Conservation (phyloP, 306 rosid genomes). For the Lithocarpus polystachyus region DNA sequence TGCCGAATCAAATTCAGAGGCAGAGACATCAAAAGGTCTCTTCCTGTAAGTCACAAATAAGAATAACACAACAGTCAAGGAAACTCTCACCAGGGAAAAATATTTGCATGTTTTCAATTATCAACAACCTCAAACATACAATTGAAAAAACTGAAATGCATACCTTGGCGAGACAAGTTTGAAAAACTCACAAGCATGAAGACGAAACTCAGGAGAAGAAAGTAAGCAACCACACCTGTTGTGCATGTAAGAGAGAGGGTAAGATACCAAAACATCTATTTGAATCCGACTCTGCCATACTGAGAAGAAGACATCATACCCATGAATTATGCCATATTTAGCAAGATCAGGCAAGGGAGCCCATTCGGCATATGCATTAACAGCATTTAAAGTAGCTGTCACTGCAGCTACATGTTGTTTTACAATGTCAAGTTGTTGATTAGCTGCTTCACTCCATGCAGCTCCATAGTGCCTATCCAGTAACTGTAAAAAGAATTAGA, state of each 20-base stretch:
- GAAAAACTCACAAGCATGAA: slow-evolving; percentile 96
- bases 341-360: slow-evolving; percentile 94
- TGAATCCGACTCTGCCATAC: slow-evolving; percentile 21
- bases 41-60: slow-evolving; percentile 51
- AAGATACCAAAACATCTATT: slow-evolving; percentile 16
- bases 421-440: slow-evolving; percentile 65
- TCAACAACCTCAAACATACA: background rate
- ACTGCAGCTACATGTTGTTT: slow-evolving; percentile 83
- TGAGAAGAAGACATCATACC: slow-evolving; percentile 52
- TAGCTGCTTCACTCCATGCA: slow-evolving; percentile 72
- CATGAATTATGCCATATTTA: slow-evolving; percentile 80
- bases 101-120: background rate
- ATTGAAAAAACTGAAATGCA: slow-evolving; percentile 17
- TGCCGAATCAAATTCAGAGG: slow-evolving; percentile 75
- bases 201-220: slow-evolving; percentile 85
- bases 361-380: slow-evolving; percentile 98
- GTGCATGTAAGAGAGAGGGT: slow-evolving; percentile 22
- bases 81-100: slow-evolving; percentile 7
- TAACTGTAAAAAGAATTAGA: slow-evolving; percentile 57
- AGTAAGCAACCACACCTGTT: slow-evolving; percentile 88
- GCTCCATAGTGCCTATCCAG: slow-evolving; percentile 84
- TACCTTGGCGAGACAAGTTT: slow-evolving; percentile 89
- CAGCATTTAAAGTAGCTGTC: slow-evolving; percentile 73
- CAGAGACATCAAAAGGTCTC: slow-evolving; percentile 66
- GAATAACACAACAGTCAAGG: slow-evolving; percentile 15